Evolutionary conservation across 2,329 filamentous ascomycete genomes (phyloP).

Genomic region (Diaporthe sp.): DNA sequence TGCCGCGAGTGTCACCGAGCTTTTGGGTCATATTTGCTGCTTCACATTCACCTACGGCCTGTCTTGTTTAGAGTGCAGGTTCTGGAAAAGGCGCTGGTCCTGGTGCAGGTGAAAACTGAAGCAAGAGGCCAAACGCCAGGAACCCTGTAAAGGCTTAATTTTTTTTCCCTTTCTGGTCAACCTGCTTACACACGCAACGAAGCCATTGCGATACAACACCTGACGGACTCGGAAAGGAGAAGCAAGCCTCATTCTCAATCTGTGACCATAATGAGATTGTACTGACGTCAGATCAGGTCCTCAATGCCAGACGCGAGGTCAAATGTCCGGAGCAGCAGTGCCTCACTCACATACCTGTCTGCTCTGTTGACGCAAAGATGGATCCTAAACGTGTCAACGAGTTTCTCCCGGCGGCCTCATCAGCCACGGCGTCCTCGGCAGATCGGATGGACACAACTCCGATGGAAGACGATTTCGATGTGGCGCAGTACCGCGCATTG

Average conservation of each 20-base stretch:
- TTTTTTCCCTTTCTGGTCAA: not conserved
- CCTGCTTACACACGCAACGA: too few species aligned
- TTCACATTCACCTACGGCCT: not conserved
- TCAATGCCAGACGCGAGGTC: too few species aligned
- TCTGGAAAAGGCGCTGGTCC: not conserved
- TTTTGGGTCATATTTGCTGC: not conserved
- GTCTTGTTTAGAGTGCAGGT: not conserved
- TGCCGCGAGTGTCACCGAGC: not conserved
- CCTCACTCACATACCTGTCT: not conserved
- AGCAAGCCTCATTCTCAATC: too few species aligned
- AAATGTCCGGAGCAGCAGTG: not conserved
- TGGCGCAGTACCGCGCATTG: conserved; percentile 26
- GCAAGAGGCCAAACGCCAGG: not conserved
- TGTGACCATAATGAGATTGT: too few species aligned
- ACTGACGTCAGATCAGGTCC: too few species aligned
- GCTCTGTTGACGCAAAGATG: conserved; percentile 24
- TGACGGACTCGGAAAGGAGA: too few species aligned
- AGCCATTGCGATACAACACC: too few species aligned
- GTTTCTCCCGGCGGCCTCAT: conserved; percentile 14
- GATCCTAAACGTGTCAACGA: conserved; percentile 29
- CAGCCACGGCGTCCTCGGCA: not conserved
- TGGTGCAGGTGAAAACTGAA: not conserved
- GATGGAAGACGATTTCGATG: conserved; percentile 29
- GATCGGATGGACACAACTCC: conserved; percentile 4
- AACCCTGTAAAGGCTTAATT: not conserved